Evolutionary conservation across 2,329 filamentous ascomycete genomes (phyloP).

Genomic region (Trichoderma atroviride): DNA sequence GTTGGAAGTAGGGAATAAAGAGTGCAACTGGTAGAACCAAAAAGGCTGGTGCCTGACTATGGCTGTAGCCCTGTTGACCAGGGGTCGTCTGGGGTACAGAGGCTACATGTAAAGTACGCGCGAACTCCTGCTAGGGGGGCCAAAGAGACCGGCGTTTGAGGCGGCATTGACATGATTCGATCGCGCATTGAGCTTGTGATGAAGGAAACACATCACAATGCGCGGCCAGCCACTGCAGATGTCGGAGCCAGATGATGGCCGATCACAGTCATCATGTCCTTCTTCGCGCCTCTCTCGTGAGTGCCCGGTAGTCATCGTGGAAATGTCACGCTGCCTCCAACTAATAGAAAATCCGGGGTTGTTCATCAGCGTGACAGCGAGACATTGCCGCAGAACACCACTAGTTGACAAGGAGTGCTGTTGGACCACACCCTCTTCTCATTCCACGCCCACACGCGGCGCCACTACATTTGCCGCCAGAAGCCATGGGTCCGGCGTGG

Average conservation of each 20-base stretch:
- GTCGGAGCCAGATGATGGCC: slow-evolving; percentile 18
- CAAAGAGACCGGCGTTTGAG: slow-evolving; percentile 22
- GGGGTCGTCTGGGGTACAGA: slow-evolving; percentile 27
- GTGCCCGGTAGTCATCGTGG: neutral
- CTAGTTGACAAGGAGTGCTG: neutral
- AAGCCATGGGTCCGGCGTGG: slow-evolving; percentile 11
- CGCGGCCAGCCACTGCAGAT: neutral
- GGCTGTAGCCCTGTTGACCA: neutral
- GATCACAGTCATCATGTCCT: slow-evolving; percentile 12
- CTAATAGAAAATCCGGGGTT: slow-evolving; percentile 10
- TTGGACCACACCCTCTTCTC: slow-evolving; percentile 8
- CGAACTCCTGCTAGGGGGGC: neutral
- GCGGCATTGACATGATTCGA: slow-evolving; percentile 22
- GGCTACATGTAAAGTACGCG: slow-evolving; percentile 12
- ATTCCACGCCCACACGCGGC: slow-evolving; percentile 8
- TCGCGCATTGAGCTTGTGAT: slow-evolving; percentile 23
- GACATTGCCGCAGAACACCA: neutral
- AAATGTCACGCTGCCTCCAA: slow-evolving; percentile 8
- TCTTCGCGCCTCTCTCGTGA: slow-evolving; percentile 4
- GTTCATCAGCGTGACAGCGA: slow-evolving; percentile 8
- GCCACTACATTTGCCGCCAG: slow-evolving; percentile 15
- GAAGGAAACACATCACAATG: slow-evolving; percentile 9
- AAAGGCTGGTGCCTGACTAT: slow-evolving; percentile 14
- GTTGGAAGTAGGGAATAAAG: neutral
- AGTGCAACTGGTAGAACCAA: neutral